phyloP scores from a whole-genome alignment of 2,329 filamentous ascomycete species.

The Exophiala aquamarina region DNA sequence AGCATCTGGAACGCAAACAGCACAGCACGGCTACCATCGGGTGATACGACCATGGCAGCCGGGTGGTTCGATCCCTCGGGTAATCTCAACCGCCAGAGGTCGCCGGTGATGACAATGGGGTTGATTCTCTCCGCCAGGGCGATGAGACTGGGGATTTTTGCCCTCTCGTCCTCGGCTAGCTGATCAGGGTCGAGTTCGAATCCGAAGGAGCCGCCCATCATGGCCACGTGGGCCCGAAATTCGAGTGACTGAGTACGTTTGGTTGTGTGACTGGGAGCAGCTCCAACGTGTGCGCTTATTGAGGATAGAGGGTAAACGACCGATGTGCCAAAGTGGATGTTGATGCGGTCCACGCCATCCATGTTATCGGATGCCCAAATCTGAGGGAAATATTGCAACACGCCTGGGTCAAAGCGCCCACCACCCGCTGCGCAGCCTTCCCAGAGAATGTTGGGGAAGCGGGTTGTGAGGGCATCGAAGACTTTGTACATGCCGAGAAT shows the following conservation, averaged over 20 bases:
- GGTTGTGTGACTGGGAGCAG: constrained; percentile 60
- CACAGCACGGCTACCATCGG: constrained; percentile 51
- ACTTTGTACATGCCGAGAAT: constrained; percentile 65
- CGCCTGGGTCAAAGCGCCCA: constrained; percentile 63
- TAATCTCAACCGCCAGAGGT: constrained; percentile 59
- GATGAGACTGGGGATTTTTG: constrained; percentile 56
- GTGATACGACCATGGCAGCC: constrained; percentile 59
- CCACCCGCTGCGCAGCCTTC: constrained; percentile 67
- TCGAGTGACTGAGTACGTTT: constrained; percentile 55
- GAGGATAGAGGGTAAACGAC: constrained; percentile 62
- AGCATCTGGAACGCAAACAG: constrained; percentile 63
- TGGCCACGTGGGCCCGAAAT: constrained; percentile 65
- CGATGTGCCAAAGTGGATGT: constrained; percentile 64
- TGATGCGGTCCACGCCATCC: constrained; percentile 60
- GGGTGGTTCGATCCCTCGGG: constrained; percentile 64
- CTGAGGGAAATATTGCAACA: constrained; percentile 66
- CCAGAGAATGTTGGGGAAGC: constrained; percentile 63
- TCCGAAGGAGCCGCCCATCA: constrained; percentile 69
- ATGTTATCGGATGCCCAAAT: constrained; percentile 67
- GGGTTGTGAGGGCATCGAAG: constrained; percentile 58
- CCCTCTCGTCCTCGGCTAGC: constrained; percentile 52
- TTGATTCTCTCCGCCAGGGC: constrained; percentile 57
- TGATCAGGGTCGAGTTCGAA: constrained; percentile 61
- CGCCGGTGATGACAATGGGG: constrained; percentile 58
- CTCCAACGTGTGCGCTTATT: constrained; percentile 66